Evolutionary conservation across 179 eudicot species (phyloP).

Genomic region (Spergularia azorica): DNA sequence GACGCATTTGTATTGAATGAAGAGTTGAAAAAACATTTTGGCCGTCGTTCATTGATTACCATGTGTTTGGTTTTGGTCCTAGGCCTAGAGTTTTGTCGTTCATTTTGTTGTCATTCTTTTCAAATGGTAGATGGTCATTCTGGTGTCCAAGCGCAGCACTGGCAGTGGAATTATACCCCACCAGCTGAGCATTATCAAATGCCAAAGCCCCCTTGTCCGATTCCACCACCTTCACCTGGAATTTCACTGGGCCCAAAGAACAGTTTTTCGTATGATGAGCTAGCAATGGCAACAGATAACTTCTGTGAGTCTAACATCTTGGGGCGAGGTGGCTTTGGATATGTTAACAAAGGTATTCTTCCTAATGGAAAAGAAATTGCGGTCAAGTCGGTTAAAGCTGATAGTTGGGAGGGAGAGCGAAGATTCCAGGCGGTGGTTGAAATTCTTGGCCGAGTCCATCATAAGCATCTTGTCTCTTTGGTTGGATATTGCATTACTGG

Average conservation of each 20-base stretch:
- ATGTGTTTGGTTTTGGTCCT: background rate
- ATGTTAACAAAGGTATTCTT: conserved; percentile 85
- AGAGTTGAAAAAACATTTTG: background rate
- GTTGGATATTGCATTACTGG: conserved; percentile 96
- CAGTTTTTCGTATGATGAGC: conserved; percentile 77
- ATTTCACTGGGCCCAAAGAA: conserved; percentile 68
- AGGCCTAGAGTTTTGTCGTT: background rate
- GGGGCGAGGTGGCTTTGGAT: conserved; percentile 99
- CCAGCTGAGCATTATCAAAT: conserved; percentile 35
- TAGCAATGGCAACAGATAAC: conserved; percentile 84
- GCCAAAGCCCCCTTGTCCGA: conserved; percentile 45
- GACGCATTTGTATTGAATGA: conserved; percentile 3
- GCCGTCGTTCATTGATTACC: background rate
- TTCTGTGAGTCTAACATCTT: conserved; percentile 81
- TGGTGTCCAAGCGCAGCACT: conserved; percentile 36
- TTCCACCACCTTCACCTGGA: conserved; percentile 75
- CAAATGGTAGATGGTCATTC: conserved; percentile 36
- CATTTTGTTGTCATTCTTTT: conserved; percentile 14
- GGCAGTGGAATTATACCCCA: conserved; percentile 42
- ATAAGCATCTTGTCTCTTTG: conserved; percentile 94
- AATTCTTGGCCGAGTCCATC: conserved; percentile 96
- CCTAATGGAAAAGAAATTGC: conserved; percentile 97
- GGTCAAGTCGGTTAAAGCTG: conserved; percentile 82
- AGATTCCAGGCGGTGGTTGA: conserved; percentile 97
- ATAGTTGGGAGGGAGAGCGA: conserved; percentile 94